Evolutionary conservation across 768 basidiomycete genomes (phyloP).

Genomic region (Aureoboletus auriporus): DNA sequence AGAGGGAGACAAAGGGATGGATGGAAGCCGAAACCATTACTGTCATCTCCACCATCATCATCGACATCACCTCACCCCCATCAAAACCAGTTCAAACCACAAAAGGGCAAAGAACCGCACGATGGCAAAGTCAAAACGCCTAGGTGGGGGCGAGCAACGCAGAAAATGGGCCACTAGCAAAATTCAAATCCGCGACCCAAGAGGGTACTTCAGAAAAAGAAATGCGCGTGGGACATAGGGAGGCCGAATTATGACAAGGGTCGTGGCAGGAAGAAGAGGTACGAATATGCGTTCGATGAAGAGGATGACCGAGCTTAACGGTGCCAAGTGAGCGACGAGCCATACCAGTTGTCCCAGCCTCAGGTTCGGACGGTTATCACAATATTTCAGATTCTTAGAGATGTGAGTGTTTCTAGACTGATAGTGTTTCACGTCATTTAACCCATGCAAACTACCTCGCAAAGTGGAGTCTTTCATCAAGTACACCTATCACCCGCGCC

Average conservation of each 20-base stretch:
- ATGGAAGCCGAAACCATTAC: neutral
- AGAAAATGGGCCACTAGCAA: neutral
- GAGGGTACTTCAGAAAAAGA: slow-evolving; percentile 12
- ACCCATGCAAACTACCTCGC: slow-evolving; percentile 60
- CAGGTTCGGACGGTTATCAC: slow-evolving; percentile 64
- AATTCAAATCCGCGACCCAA: slow-evolving; percentile 10
- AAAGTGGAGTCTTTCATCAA: slow-evolving; percentile 83
- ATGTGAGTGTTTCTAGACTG: slow-evolving; percentile 49
- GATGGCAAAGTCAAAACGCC: slow-evolving; percentile 1
- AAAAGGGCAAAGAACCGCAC: slow-evolving; percentile 19
- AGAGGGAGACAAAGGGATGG: slow-evolving; percentile 4
- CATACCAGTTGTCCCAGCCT: slow-evolving; percentile 62
- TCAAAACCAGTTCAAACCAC: slow-evolving; percentile 14
- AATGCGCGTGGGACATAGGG: slow-evolving; percentile 40
- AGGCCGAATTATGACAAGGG: slow-evolving; percentile 26
- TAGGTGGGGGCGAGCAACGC: slow-evolving; percentile 14
- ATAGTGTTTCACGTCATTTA: slow-evolving; percentile 4
- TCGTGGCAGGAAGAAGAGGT: slow-evolving; percentile 41
- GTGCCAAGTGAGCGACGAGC: slow-evolving; percentile 47
- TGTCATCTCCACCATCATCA: slow-evolving; percentile 6
- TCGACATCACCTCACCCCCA: slow-evolving; percentile 5
- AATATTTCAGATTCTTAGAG: slow-evolving; percentile 62
- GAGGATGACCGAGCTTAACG: slow-evolving; percentile 42
- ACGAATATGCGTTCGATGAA: slow-evolving; percentile 40
- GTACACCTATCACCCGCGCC: slow-evolving; percentile 82